Base-by-base conservation (phyloP, 352 stramenopile genomes). In the Phytopythium aichiense region DNA sequence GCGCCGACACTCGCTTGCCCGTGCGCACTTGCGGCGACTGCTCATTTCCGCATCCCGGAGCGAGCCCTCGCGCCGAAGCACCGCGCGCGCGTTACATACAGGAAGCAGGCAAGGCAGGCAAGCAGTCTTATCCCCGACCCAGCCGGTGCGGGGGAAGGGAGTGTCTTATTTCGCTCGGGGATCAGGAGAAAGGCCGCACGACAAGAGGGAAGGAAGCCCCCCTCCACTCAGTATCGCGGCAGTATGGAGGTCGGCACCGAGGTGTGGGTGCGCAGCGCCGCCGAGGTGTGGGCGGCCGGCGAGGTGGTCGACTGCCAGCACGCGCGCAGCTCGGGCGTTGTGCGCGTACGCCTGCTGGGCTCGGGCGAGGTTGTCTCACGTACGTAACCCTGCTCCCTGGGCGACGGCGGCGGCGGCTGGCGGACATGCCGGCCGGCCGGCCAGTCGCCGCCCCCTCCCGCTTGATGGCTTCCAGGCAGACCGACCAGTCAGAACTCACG, bases 191-290 rank as follows among this genome's bases (percentile, higher is more conserved):
- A 49, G 20, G 42, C 42, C 20, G 40, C 18, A 23, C 18, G 6
- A 40, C 35, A 40, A 3, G 35, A 40, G 35, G 35, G 12, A 11
- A 40, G 35, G 35, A 8, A 40, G 15, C 35, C 35, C 35, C 35
- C 9, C 1, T 8, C 28, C 28, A 40, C 6, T 37, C 9, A 4
- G 31, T 9, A 40, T 15, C 6, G 35, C 35, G 35, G 42, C 42
- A 56, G 52, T 48, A 95, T 95, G 87, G 87, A 95, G 63, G 68
- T 91, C 52, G 87, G 84, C 69, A 92, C 82, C 8, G 73, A 89
- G 49, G 87, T 95, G 42, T 95, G 87, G 87, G 76, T 93, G 37
- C 81, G 83, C 68, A 75, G 79, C 66, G 74, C 79, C 60, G 53
- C 63, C n/a, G 68, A 68, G 37, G 83, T 94, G 23, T 95, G 87